phyloP scores from a whole-genome alignment of 441 rosid genomes.

The Aquilaria agallochum region DNA sequence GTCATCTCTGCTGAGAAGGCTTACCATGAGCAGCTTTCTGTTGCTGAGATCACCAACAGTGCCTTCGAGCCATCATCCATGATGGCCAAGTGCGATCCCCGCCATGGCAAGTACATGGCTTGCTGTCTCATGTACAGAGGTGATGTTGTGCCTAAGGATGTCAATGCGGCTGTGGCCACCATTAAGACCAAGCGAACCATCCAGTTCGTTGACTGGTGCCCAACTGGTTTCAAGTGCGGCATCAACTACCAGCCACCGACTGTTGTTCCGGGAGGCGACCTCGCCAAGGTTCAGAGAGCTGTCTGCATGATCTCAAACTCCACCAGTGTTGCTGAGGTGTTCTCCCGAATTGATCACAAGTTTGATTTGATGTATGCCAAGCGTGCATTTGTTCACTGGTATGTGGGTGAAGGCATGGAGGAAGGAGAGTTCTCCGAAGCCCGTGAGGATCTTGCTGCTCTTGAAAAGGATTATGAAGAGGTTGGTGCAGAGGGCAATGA shows the following conservation, averaged over 20 bases:
- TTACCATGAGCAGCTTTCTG: constrained; percentile 19
- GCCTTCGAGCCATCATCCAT: constrained; percentile 19
- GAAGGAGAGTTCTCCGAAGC: constrained; percentile 26
- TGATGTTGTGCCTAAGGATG: constrained; percentile 23
- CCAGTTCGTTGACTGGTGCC: constrained; percentile 26
- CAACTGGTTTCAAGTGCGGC: constrained; percentile 22
- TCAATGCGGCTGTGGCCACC: constrained; percentile 23
- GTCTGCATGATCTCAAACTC: constrained; percentile 24
- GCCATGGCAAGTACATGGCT: constrained; percentile 23
- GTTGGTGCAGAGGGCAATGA: constrained; percentile 19
- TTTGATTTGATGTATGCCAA: constrained; percentile 23
- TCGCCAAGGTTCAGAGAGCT: constrained; percentile 23
- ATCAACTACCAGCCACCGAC: constrained; percentile 27
- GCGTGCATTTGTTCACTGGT: constrained; percentile 28
- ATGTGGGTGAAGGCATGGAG: constrained; percentile 26
- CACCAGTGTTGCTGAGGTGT: constrained; percentile 22
- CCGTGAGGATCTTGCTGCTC: constrained; percentile 24
- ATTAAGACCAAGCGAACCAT: constrained; percentile 24
- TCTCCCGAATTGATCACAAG: constrained; percentile 20
- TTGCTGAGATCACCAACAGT: constrained; percentile 20
- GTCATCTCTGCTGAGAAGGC: constrained; percentile 21
- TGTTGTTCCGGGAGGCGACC: constrained; percentile 24
- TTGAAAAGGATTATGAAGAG: constrained; percentile 23
- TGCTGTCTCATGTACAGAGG: constrained; percentile 25
- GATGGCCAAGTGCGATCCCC: constrained; percentile 26